Evolutionary conservation across 352 stramenopile genomes (phyloP), one percentile per base, ranked within the genome.

Genomic region (Globisporangium nodosum): DNA sequence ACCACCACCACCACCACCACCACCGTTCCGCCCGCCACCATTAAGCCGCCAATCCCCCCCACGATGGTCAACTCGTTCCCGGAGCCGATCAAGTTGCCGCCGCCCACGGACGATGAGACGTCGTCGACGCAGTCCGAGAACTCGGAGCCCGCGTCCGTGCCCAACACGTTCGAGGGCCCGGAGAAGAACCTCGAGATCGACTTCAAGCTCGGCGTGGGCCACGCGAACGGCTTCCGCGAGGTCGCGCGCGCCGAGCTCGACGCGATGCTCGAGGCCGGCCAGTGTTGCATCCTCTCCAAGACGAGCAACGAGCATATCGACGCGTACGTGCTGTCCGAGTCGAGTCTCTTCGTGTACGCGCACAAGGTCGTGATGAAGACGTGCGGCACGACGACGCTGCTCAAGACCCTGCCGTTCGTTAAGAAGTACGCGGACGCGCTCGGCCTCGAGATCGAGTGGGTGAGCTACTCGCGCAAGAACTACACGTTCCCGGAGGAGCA

Each of bases 311-410:
- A 96, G 27, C 97, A 98, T 73, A 93, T 98, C 49, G 93, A 98
- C 70, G 87, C 92, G 6, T 98, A 98, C 64, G 92, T 98, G 48
- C 69, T 98, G 45, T 97, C 87, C n/a, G 94, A 98, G 74, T 98
- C 90, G 47, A 98, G 90, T 31, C 88, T 99, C 56, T 99, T 99
- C 70, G 90, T 99, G 31, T 99, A 99, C 73, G 84, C 94, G 8
- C 92, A 98, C 86, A 99, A 99, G 75, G 75, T 99, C 45, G 94
- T 99, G 24, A 94, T 99, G 64, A 99, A 99, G 82, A 99, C 97
- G 39, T 99, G 97, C 75, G 97, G 97, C 50, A 99, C 97, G 6
- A 99, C 97, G 13, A 99, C 97, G 52, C 85, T 99, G 52, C 85
- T 99, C 43, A 90, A 96, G 63, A 94, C 78, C 63, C 69, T 98